These are phyloP conservation scores for Peltaster fructicola DNA, from an alignment of 2,329 filamentous ascomycete species.

Conservation along the genomic window DNA sequence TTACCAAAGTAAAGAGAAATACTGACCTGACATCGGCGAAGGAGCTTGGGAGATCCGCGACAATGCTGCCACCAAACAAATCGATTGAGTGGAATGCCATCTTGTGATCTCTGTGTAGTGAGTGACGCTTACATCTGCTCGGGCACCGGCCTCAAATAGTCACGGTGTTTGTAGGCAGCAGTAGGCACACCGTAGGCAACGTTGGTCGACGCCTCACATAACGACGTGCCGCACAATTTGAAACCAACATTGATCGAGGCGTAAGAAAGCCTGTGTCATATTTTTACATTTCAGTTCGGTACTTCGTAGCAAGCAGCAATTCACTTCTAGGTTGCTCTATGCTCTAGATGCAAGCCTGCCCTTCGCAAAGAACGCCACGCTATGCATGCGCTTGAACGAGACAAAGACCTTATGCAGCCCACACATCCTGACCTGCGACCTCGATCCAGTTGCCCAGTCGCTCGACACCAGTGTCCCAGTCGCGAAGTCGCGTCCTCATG, in stretches of 20 bases:
- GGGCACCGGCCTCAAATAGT: no score
- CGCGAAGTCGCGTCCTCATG: conserved; percentile 72
- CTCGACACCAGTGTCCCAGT: conserved; percentile 95
- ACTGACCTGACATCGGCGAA: conserved; percentile 58
- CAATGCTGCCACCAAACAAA: conserved; percentile 57
- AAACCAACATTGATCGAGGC: no score
- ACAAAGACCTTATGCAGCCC: conserved; percentile 48
- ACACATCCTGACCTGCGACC: conserved; percentile 81
- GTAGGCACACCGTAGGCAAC: no score
- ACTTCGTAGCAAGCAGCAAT: no score
- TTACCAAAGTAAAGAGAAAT: conserved; percentile 4
- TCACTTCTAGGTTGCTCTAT: no score
- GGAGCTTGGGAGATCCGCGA: conserved; percentile 46
- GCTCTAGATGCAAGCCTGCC: no score
- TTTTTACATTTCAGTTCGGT: conserved; percentile 5
- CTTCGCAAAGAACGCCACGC: no score
- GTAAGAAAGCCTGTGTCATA: conserved; percentile 3
- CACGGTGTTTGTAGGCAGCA: no score
- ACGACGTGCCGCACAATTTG: no score
- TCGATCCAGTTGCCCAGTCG: conserved; percentile 96
- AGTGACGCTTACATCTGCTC: no score
- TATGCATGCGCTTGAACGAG: not conserved
- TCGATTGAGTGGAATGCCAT: conserved; percentile 34
- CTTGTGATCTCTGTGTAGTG: no score
- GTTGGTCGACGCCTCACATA: no score